Conservation (phyloP, 2,329 filamentous ascomycete genomes). For the Pestalotiopsis fici region DNA sequence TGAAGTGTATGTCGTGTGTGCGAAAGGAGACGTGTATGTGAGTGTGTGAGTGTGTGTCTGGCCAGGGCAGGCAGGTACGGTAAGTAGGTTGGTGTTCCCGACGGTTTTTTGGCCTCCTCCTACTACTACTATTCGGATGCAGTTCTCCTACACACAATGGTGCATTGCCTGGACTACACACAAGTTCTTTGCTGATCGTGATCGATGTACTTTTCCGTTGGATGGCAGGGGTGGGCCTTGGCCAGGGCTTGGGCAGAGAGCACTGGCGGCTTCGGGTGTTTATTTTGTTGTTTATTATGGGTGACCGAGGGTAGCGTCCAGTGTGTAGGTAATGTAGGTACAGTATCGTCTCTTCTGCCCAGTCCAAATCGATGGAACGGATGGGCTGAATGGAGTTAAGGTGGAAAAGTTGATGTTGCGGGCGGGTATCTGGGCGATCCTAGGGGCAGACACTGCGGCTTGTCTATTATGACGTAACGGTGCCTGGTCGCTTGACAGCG, state of each 20-base stretch:
- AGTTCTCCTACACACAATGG: not conserved
- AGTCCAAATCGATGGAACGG: not conserved
- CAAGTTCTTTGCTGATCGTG: not conserved
- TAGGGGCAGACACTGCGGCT: not conserved
- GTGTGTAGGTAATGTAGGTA: not conserved
- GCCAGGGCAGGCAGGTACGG: not conserved
- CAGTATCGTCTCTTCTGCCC: not conserved
- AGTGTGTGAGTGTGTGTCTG: conserved; percentile 1
- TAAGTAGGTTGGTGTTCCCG: not conserved
- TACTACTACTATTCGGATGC: not conserved
- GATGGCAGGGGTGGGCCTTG: not conserved
- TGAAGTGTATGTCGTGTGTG: not conserved
- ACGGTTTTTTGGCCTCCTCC: not conserved
- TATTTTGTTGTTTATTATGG: not conserved
- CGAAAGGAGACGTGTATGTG: not conserved
- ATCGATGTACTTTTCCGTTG: not conserved
- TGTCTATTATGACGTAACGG: conserved; percentile 7
- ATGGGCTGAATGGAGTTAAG: conserved; percentile 8
- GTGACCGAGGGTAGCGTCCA: not conserved
- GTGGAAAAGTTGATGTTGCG: conserved; percentile 8
- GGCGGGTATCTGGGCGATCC: not conserved
- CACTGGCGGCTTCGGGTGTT: not conserved
- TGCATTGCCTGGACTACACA: not conserved
- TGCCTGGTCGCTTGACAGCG: not conserved
- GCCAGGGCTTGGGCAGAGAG: not conserved